Percentiles rank a stretch among this genome's conserved stretches.
Evolutionary conservation across 2,329 filamentous ascomycete species (phyloP).

Genomic region (Colletotrichum sp.): DNA sequence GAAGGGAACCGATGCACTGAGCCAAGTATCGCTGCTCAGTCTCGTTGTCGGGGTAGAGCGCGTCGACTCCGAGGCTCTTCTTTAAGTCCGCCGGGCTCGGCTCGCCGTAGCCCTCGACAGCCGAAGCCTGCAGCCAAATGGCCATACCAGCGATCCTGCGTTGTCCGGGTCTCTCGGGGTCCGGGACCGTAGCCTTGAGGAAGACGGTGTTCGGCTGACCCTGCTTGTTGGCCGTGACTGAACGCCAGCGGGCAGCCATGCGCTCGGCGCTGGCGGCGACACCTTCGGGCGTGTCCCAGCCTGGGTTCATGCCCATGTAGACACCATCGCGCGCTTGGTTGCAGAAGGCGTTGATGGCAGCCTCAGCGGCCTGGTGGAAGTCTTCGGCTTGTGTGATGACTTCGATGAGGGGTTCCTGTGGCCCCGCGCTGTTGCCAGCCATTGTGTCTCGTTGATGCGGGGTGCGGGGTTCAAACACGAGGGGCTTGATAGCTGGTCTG

Average conservation of each 20-base stretch:
- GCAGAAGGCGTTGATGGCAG: slow-evolving; percentile 46
- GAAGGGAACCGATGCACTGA: slow-evolving; percentile 50
- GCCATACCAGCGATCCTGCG: slow-evolving; percentile 54
- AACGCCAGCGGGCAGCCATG: slow-evolving; percentile 46
- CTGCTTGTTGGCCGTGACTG: slow-evolving; percentile 41
- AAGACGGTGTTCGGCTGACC: slow-evolving; percentile 56
- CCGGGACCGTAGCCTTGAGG: slow-evolving; percentile 56
- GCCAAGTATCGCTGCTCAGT: slow-evolving; percentile 48
- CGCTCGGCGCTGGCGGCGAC: slow-evolving; percentile 36
- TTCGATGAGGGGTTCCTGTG: slow-evolving; percentile 24
- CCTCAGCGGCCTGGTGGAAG: slow-evolving; percentile 28
- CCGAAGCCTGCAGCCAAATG: slow-evolving; percentile 59
- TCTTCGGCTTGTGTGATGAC: slow-evolving; percentile 31
- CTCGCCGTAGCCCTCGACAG: slow-evolving; percentile 53
- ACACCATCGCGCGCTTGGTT: slow-evolving; percentile 54
- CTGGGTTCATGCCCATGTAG: slow-evolving; percentile 57
- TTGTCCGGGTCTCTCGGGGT: slow-evolving; percentile 26
- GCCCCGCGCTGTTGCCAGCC: background rate
- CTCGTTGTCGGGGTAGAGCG: slow-evolving; percentile 46
- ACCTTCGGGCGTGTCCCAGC: slow-evolving; percentile 57
- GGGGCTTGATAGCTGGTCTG: background rate
- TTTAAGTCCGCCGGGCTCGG: slow-evolving; percentile 36
- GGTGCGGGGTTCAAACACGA: background rate
- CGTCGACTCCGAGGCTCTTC: slow-evolving; percentile 33
- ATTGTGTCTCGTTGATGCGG: background rate